Base-by-base conservation (phyloP, 345 rosid genomes). In the Populus alba region DNA sequence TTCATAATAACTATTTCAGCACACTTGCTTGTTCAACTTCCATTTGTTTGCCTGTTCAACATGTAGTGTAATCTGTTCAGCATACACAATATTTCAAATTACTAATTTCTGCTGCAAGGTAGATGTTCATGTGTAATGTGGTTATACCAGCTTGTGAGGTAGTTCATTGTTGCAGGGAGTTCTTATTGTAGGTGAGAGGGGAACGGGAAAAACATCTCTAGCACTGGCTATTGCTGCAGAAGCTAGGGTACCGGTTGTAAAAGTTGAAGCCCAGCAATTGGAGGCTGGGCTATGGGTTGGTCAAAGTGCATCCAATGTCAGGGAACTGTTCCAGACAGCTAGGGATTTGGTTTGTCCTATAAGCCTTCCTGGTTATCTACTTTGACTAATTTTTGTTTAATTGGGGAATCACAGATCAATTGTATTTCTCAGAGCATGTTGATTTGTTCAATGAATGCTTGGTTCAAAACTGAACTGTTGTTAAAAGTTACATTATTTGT, bases 201-300 rank as follows among this genome's bases (percentile, higher is more conserved):
- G 97, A 81, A 94, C 97, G 2, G 98, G 98, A 66, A 94, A 94
- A 86, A 94, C 98, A 47, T 92, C 97, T 66, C 83, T 94, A 45
- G 97, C 98, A 35, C 84, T 92, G 63, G 98, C 98, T 78, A 92
- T 94, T 73, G 98, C 97, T 83, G 97, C 98, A 8, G 97, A 94
- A 88, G 97, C 98, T 85, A 89, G 84, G 83, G 97, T 94, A 68
- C 98, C 98, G 31, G 97, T 94, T 86, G 98, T 94, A 67, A 88
- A 90, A 67, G 87, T 94, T 74, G 83, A 88, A 83, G 97, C 98
- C 69, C 93, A 94, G 81, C 95, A 94, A 81, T 85, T 94, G 90
- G 98, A 94, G 88, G 97, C 97, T 82, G 98, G 98, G 57, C 83
- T 92, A 47, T 94, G 97, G 98, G 97, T 94, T 85, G 98, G 98